Conservation (phyloP, 2,329 filamentous ascomycete genomes). For the Pseudocercospora crystallina region DNA sequence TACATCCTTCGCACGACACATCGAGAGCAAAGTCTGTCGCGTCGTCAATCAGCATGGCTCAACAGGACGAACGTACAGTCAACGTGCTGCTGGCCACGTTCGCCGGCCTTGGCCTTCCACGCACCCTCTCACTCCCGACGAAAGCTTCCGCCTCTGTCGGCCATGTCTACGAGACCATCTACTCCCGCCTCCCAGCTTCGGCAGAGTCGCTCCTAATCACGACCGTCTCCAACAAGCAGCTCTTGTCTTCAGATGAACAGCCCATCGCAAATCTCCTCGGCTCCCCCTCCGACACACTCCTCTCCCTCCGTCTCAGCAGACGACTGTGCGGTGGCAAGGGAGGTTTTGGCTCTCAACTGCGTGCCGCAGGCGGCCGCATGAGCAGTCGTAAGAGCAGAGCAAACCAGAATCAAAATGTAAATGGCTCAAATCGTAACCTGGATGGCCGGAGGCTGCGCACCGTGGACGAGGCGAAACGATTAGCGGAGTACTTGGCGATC, state of each 20-base stretch:
- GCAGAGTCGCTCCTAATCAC: conserved; percentile 71
- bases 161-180: conserved; percentile 64
- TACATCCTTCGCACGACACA: too few species aligned
- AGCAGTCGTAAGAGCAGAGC: conserved; percentile 88
- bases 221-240: conserved; percentile 73
- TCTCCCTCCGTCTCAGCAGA: conserved; percentile 77
- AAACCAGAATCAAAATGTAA: conserved; percentile 67
- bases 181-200: conserved; percentile 58
- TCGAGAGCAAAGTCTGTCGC: too few species aligned
- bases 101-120: conserved; percentile 74
- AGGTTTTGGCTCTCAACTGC: conserved; percentile 94
- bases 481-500: conserved; percentile 91
- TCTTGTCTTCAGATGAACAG: conserved; percentile 55
- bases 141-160: conserved; percentile 63
- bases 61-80: conserved; percentile 41
- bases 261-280: conserved; percentile 64
- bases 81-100: conserved; percentile 87
- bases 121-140: conserved; percentile 78
- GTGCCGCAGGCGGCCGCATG: conserved; percentile 97
- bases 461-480: conserved; percentile 89
- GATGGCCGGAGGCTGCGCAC: conserved; percentile 88
- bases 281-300: conserved; percentile 55
- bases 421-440: conserved; percentile 88
- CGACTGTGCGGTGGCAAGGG: conserved; percentile 91
- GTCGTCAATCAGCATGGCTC: conserved; percentile 4